Conservation (phyloP, 2,329 filamentous ascomycete genomes). For the Berkeleyomyces rouxiae region DNA sequence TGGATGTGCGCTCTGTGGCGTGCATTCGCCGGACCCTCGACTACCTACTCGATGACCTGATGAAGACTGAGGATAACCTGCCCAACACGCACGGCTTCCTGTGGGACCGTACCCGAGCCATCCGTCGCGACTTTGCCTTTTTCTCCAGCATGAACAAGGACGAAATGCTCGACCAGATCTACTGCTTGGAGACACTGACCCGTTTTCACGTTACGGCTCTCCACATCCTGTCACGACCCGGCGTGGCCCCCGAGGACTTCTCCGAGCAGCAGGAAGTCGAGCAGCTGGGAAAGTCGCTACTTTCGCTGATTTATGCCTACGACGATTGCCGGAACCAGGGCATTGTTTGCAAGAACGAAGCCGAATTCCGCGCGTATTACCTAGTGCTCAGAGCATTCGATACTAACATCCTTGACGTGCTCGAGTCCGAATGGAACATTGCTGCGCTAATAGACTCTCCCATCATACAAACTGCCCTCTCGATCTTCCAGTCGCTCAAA, state of each 20-base stretch:
- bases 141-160: constrained; percentile 42
- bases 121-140: constrained; percentile 52
- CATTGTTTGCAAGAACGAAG: constrained; percentile 43
- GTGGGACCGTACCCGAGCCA: constrained; percentile 51
- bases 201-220: constrained; percentile 50
- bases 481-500: constrained; percentile 42
- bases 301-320: constrained; percentile 50
- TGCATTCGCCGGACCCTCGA: constrained; percentile 43
- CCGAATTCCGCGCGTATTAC: constrained; percentile 50
- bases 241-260: constrained; percentile 41
- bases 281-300: constrained; percentile 46
- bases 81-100: constrained; percentile 43
- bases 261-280: constrained; percentile 52
- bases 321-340: constrained; percentile 45
- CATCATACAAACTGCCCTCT: constrained; percentile 43
- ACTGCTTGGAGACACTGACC: constrained; percentile 48
- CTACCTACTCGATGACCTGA: constrained; percentile 44
- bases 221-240: constrained; percentile 43
- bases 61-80: constrained; percentile 38
- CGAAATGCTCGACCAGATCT: constrained; percentile 42
- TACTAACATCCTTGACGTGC: constrained; percentile 34
- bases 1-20: constrained; percentile 46
- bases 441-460: constrained; percentile 37
- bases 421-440: constrained; percentile 40
- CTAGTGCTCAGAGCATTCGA: constrained; percentile 44